These are phyloP conservation scores for Schizonepeta tenuifolia DNA, from an alignment of 257 asterid species.

Conservation along the genomic window DNA sequence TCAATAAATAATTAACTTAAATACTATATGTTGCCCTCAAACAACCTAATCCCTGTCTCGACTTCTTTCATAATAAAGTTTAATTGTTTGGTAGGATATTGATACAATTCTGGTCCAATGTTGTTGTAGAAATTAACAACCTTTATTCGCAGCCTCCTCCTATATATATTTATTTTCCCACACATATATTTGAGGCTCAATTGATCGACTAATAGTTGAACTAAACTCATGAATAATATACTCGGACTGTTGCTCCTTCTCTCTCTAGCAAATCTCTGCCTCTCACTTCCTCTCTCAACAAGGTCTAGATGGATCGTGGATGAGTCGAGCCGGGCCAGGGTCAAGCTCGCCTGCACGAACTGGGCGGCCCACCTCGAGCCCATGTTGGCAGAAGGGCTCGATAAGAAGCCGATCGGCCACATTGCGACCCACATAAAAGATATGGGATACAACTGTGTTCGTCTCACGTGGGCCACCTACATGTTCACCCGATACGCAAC, in stretches of 20 bases:
- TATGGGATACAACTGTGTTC: conserved; percentile 75
- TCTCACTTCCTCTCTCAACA: conserved; percentile 58
- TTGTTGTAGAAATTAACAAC: conserved; percentile 32
- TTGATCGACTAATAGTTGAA: background rate
- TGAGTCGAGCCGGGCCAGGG: conserved; percentile 43
- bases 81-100: conserved; percentile 21
- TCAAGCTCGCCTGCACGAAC: conserved; percentile 59
- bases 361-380: conserved; percentile 67
- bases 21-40: background rate
- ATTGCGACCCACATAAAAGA: conserved; percentile 32
- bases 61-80: conserved; percentile 12
- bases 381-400: conserved; percentile 69
- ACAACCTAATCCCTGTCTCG: conserved; percentile 21
- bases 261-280: conserved; percentile 20
- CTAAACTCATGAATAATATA: conserved; percentile 24
- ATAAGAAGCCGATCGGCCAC: conserved; percentile 40
- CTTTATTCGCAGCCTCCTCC: background rate
- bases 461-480: conserved; percentile 65
- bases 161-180: background rate
- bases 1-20: background rate
- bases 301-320: conserved; percentile 61
- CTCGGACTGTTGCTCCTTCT: conserved; percentile 29
- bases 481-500: conserved; percentile 54
- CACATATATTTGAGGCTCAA: background rate
- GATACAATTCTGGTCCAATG: conserved; percentile 38